phyloP scores from a whole-genome alignment of 495 filamentous ascomycete species.

The Talaromyces stipitatus region DNA sequence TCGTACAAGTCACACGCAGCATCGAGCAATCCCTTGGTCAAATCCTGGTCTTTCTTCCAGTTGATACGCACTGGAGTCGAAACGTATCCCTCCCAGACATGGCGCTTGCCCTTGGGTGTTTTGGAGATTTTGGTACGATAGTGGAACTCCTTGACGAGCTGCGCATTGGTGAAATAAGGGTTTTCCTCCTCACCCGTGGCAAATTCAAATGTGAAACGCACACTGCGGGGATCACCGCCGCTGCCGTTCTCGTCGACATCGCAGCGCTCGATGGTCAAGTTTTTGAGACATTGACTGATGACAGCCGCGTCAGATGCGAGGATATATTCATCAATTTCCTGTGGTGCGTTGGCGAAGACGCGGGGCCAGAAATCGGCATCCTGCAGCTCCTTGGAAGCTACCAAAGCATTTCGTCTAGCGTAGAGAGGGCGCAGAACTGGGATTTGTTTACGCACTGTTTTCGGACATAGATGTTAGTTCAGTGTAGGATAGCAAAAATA shows the following conservation, averaged over 20 bases:
- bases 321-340: conserved; percentile 77
- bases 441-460: conserved; percentile 27
- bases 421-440: conserved; percentile 51
- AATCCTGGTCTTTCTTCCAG: conserved; percentile 81
- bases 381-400: conserved; percentile 49
- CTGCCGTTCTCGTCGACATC: conserved; percentile 56
- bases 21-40: conserved; percentile 71
- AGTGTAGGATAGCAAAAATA: background rate
- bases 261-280: conserved; percentile 64
- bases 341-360: conserved; percentile 75
- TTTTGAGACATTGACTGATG: conserved; percentile 52
- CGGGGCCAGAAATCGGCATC: conserved; percentile 78
- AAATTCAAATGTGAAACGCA: conserved; percentile 40
- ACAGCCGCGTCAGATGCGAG: conserved; percentile 65
- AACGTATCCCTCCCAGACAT: conserved; percentile 60
- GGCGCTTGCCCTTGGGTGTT: conserved; percentile 39
- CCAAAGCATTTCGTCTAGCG: conserved; percentile 58
- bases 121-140: conserved; percentile 48
- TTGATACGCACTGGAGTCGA: conserved; percentile 77
- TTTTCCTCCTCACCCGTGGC: conserved; percentile 46
- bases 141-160: conserved; percentile 86
- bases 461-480: background rate
- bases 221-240: conserved; percentile 39
- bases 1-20: conserved; percentile 61
- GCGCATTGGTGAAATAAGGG: conserved; percentile 62